Conservation (phyloP, 1,284 basidiomycete species). For the Veloporphyrellus conicus region DNA sequence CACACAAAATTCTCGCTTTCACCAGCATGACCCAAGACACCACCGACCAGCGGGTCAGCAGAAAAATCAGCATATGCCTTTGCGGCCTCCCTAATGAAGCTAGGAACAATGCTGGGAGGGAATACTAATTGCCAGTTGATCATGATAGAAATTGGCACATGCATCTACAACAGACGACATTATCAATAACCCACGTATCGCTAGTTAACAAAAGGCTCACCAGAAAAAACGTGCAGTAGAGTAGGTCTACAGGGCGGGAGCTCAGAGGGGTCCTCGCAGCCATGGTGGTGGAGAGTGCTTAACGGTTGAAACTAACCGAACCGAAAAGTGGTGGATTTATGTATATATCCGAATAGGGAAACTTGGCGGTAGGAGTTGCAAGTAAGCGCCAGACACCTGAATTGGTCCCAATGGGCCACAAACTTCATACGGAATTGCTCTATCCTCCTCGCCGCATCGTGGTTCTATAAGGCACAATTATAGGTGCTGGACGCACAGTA, state of each 20-base stretch:
- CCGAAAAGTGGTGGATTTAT: too few species aligned
- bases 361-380: too few species aligned
- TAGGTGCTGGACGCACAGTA: constrained; percentile 54
- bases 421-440: constrained; percentile 50
- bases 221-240: constrained; percentile 63
- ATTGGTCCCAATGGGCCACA: constrained; percentile 22
- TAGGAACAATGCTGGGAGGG: constrained; percentile 49
- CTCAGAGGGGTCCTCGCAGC: constrained; percentile 35
- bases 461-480: constrained; percentile 57
- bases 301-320: neutral
- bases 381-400: too few species aligned
- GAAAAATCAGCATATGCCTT: constrained; percentile 48
- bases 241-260: constrained; percentile 55
- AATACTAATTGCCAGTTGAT: constrained; percentile 71
- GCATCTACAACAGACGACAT: constrained; percentile 40
- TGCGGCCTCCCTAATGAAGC: constrained; percentile 40
- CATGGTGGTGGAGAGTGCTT: neutral
- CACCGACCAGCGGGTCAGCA: constrained; percentile 61
- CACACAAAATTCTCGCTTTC: constrained; percentile 44
- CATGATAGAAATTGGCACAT: constrained; percentile 60
- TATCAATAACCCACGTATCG: neutral
- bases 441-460: constrained; percentile 35
- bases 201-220: constrained; percentile 33
- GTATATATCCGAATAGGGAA: too few species aligned
- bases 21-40: constrained; percentile 45